Evolutionary conservation across 768 basidiomycete species (phyloP).

Genomic region (Candolleomyces efflorescens): DNA sequence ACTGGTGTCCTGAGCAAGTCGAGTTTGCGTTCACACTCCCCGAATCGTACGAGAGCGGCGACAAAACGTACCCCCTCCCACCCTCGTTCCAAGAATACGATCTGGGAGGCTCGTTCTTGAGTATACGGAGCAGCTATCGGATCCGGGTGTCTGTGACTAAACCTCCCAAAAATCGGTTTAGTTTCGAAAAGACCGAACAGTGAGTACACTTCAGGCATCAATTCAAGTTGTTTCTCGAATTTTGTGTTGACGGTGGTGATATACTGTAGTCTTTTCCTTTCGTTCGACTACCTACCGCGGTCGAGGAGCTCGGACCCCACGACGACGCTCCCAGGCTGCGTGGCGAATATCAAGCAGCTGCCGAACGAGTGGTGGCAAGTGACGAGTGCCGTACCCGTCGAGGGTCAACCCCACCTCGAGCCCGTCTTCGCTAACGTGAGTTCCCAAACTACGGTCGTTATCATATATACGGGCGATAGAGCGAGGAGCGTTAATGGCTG

Average conservation of each 20-base stretch:
- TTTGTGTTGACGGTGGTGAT: not conserved
- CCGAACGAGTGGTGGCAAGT: slow-evolving; percentile 67
- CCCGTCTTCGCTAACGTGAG: slow-evolving; percentile 52
- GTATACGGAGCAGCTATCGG: slow-evolving; percentile 4
- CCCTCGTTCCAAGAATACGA: slow-evolving; percentile 6
- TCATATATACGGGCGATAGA: too few relatives aligned
- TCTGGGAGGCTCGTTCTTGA: not conserved
- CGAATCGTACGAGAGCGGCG: not conserved
- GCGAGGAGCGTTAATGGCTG: too few relatives aligned
- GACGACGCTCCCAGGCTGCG: slow-evolving; percentile 40
- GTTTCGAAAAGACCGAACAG: slow-evolving; percentile 43
- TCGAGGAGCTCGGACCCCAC: slow-evolving; percentile 53
- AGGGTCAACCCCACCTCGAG: slow-evolving; percentile 29
- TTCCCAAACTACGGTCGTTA: slow-evolving; percentile 8
- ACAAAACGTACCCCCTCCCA: slow-evolving; percentile 3
- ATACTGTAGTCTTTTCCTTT: slow-evolving; percentile 38
- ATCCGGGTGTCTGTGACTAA: slow-evolving; percentile 31
- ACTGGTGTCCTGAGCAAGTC: not conserved
- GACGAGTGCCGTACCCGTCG: slow-evolving; percentile 30
- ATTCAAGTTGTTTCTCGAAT: too few relatives aligned
- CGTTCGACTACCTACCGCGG: slow-evolving; percentile 50
- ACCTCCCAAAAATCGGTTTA: slow-evolving; percentile 34
- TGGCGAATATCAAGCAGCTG: slow-evolving; percentile 51
- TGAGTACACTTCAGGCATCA: slow-evolving; percentile 21
- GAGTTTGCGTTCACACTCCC: slow-evolving; percentile 7